Percentiles rank a stretch among this genome's conserved stretches.
Evolutionary conservation across 331 rosid genomes (phyloP).

Genomic region (Quercus tomentella): DNA sequence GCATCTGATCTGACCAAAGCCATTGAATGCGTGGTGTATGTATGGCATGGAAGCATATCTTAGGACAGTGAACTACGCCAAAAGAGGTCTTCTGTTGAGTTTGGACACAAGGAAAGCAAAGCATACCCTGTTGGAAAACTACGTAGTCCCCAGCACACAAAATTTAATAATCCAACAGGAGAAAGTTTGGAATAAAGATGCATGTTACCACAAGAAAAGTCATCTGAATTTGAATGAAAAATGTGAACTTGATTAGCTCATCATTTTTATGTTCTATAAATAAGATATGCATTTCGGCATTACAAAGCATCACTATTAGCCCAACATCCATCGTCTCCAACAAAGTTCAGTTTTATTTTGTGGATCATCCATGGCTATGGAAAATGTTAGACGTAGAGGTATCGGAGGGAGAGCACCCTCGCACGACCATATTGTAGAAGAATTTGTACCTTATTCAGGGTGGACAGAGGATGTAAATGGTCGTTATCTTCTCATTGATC

Average conservation of each 20-base stretch:
- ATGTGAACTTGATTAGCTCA: not conserved
- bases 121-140: slow-evolving; percentile 34
- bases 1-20: not conserved
- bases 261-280: not conserved
- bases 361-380: slow-evolving; percentile 46
- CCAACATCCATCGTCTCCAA: not conserved
- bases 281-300: not conserved
- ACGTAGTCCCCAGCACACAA: slow-evolving; percentile 13
- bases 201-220: slow-evolving; percentile 37
- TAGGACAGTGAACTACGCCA: not conserved
- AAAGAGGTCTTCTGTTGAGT: slow-evolving; percentile 22
- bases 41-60: not conserved
- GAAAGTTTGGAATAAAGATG: slow-evolving; percentile 67
- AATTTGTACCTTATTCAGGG: slow-evolving; percentile 45
- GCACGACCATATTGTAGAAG: slow-evolving; percentile 19
- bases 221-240: slow-evolving; percentile 19
- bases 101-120: slow-evolving; percentile 41
- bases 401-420: slow-evolving; percentile 19
- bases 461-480: slow-evolving; percentile 54
- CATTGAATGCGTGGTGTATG: not conserved
- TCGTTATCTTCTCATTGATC: slow-evolving; percentile 62
- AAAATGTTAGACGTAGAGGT: slow-evolving; percentile 22
- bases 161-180: slow-evolving; percentile 24
- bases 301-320: not conserved
- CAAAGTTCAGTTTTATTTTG: not conserved